Conservation (phyloP, 2,329 filamentous ascomycete genomes). For the Fusarium azukiicola region DNA sequence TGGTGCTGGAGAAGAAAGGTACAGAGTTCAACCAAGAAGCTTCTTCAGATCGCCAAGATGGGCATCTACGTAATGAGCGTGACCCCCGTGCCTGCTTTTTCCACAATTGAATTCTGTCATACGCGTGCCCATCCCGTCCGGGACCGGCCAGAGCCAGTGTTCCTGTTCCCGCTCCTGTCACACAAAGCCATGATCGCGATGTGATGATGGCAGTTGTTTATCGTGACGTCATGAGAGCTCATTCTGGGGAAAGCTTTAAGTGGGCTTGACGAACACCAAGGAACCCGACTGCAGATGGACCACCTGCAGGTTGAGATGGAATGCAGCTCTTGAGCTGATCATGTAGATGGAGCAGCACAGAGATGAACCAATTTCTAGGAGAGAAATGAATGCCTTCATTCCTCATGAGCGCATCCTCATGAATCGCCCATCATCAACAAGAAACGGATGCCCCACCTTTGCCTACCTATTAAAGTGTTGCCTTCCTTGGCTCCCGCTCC, state of each 20-base stretch:
- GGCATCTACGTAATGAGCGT: constrained; percentile 43
- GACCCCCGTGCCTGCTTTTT: constrained; percentile 26
- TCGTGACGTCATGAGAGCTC: constrained; percentile 53
- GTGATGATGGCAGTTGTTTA: constrained; percentile 32
- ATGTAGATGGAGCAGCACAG: neutral
- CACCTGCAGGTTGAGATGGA: neutral
- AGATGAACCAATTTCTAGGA: neutral
- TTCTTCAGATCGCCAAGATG: constrained; percentile 35
- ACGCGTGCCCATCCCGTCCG: constrained; percentile 17
- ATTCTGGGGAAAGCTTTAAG: constrained; percentile 23
- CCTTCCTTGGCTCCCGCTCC: neutral
- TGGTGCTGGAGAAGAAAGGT: constrained; percentile 34
- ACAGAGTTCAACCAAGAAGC: constrained; percentile 42
- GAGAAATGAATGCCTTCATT: neutral
- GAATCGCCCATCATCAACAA: constrained; percentile 16
- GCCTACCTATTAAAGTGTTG: constrained; percentile 3
- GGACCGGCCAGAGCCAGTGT: constrained; percentile 27
- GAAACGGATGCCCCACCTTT: constrained; percentile 23
- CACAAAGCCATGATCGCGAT: constrained; percentile 51
- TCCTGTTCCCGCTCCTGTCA: constrained; percentile 37
- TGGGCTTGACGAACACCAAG: constrained; percentile 19
- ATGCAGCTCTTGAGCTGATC: neutral
- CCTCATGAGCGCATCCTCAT: neutral
- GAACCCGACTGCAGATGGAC: neutral
- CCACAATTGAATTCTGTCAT: constrained; percentile 39